Evolutionary conservation across 2,329 filamentous ascomycete genomes (phyloP).

Genomic region (Aureobasidium sp.): DNA sequence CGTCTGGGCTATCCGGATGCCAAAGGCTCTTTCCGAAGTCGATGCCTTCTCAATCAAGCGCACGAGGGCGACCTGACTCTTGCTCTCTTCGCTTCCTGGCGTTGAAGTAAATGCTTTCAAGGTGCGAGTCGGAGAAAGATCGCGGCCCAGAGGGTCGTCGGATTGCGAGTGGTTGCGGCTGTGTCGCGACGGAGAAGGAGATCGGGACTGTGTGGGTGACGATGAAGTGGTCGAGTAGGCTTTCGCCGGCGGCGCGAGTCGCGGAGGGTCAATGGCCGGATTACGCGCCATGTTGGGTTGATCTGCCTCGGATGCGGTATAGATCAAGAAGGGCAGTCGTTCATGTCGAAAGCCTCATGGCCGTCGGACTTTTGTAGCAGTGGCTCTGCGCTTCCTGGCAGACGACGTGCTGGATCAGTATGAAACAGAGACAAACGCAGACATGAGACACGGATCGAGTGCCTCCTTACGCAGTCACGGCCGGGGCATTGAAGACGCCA

Average conservation of each 20-base stretch:
- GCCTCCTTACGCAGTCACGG: neutral
- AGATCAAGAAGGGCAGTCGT: neutral
- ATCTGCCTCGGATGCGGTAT: neutral
- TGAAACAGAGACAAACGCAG: slow-evolving; percentile 1
- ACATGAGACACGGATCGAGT: neutral
- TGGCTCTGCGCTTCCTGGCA: neutral
- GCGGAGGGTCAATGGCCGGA: slow-evolving; percentile 26
- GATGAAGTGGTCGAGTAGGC: neutral
- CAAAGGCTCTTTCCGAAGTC: slow-evolving; percentile 62
- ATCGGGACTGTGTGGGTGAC: slow-evolving; percentile 24
- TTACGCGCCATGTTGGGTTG: slow-evolving; percentile 21
- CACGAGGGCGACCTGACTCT: slow-evolving; percentile 34
- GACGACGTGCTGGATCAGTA: slow-evolving; percentile 1
- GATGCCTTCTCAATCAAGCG: slow-evolving; percentile 58
- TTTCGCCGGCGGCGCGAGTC: slow-evolving; percentile 1
- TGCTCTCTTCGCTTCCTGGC: slow-evolving; percentile 12
- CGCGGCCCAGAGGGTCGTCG: slow-evolving; percentile 45
- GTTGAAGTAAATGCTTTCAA: slow-evolving; percentile 53
- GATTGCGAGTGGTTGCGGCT: slow-evolving; percentile 20
- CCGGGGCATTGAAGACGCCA: neutral
- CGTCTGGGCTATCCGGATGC: slow-evolving; percentile 61
- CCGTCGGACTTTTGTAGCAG: neutral
- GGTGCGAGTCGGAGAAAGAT: slow-evolving; percentile 54
- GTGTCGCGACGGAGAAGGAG: slow-evolving; percentile 22
- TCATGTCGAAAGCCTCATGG: neutral